A percentile compares a stretch with the other conserved stretches of the same genome.
phyloP scores from a whole-genome alignment of 768 basidiomycete genomes.

The Leucocoprinus leucothites region DNA sequence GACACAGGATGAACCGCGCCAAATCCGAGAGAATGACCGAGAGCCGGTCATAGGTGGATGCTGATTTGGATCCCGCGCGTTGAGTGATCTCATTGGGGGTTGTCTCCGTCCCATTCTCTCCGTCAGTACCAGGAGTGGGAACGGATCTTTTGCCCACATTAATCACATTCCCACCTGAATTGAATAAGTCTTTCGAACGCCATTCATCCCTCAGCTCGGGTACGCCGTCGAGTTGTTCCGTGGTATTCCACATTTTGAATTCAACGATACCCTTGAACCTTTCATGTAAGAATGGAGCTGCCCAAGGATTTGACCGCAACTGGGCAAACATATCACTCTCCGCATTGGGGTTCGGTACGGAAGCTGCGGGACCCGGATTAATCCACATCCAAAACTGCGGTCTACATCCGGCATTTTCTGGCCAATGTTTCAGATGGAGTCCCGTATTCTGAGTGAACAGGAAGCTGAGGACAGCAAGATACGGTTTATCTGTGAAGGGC shows the following conservation, averaged over 20 bases:
- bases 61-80: constrained; percentile 84
- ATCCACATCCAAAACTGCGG: constrained; percentile 99
- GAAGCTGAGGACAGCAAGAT: constrained; percentile 91
- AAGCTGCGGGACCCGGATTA: constrained; percentile 94
- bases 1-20: constrained; percentile 96
- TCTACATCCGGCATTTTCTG: constrained; percentile 61
- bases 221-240: constrained; percentile 90
- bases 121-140: constrained; percentile 16
- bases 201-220: constrained; percentile 90
- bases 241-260: constrained; percentile 98
- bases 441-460: constrained; percentile 94
- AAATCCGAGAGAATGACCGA: constrained; percentile 95
- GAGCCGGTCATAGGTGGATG: constrained; percentile 81
- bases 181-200: constrained; percentile 83
- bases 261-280: constrained; percentile 90
- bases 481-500: constrained; percentile 97
- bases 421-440: constrained; percentile 58
- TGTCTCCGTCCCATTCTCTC: constrained; percentile 17
- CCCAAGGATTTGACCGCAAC: constrained; percentile 87
- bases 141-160: constrained; percentile 33
- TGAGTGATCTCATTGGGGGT: constrained; percentile 48
- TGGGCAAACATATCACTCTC: constrained; percentile 78
- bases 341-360: constrained; percentile 82
- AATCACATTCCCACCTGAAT: constrained; percentile 78
- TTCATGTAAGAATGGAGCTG: constrained; percentile 89